Evolutionary conservation across 73 alveolate species (phyloP).

Genomic region (Durusdinium trenchii): DNA sequence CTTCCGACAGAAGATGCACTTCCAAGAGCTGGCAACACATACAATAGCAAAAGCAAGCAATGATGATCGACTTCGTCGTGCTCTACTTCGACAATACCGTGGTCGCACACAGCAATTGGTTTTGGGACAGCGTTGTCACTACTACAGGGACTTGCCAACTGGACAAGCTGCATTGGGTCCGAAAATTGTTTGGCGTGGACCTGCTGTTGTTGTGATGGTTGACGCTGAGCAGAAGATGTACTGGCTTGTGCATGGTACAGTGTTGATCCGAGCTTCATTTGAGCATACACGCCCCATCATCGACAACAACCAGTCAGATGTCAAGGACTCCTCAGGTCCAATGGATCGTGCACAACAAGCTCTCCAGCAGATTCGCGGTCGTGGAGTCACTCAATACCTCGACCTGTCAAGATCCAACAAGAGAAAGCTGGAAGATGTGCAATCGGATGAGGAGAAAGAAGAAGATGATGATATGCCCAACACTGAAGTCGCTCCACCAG

Average conservation of each 20-base stretch:
- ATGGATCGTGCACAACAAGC: not conserved
- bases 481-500: too few species aligned
- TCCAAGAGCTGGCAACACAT: not conserved
- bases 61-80: not conserved
- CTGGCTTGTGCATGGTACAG: slow-evolving; percentile 13
- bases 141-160: not conserved
- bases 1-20: not conserved
- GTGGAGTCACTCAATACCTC: slow-evolving; percentile 22
- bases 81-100: not conserved
- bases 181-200: not conserved
- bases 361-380: not conserved
- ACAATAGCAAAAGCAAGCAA: not conserved
- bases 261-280: not conserved
- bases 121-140: not conserved
- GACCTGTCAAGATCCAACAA: slow-evolving; percentile 30
- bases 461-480: too few species aligned
- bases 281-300: not conserved
- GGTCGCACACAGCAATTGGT: not conserved
- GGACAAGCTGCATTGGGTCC: not conserved
- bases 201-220: not conserved
- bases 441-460: not conserved
- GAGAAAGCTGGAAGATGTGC: not conserved
- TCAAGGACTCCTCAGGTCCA: not conserved
- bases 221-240: not conserved
- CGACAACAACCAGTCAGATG: too few species aligned